Evolutionary conservation across 148 eudicot species (phyloP).

Genomic region (Polygonum maritimum): DNA sequence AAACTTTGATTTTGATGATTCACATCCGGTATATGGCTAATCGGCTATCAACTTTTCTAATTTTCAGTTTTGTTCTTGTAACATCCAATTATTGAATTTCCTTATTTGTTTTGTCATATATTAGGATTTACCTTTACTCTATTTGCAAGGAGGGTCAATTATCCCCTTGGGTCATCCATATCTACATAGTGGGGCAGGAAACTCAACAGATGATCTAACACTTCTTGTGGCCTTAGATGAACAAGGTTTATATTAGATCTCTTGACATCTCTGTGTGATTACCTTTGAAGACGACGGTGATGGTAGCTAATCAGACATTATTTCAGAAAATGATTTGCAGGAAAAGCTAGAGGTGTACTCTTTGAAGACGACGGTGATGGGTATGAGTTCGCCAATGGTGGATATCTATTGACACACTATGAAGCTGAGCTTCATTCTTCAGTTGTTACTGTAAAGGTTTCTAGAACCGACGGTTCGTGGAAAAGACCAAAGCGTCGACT

Average conservation of each 20-base stretch:
- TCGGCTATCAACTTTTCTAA: constrained; percentile 9
- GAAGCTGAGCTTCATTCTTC: constrained; percentile 71
- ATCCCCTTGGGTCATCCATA: constrained; percentile 65
- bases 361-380: constrained; percentile 99
- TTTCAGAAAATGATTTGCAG: constrained; percentile 30
- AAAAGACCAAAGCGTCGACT: constrained; percentile 76
- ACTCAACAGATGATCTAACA: constrained; percentile 60
- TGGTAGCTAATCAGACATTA: neutral
- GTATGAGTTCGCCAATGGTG: constrained; percentile 67
- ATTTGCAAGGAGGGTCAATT: constrained; percentile 81
- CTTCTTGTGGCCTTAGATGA: constrained; percentile 88
- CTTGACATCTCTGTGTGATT: neutral
- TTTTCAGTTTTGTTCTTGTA: neutral
- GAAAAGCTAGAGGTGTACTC: constrained; percentile 87
- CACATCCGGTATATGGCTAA: constrained; percentile 79
- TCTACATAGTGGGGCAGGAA: constrained; percentile 82
- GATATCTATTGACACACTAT: constrained; percentile 73
- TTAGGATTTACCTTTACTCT: constrained; percentile 84
- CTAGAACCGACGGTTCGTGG: constrained; percentile 73
- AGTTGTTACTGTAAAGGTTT: constrained; percentile 56
- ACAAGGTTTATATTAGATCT: constrained; percentile 36
- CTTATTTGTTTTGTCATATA: constrained; percentile 1
- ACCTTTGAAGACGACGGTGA: constrained; percentile 2
- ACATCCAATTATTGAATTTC: constrained; percentile 5
- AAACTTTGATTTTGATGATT: constrained; percentile 86